Evolutionary conservation across 192 early-diverging fungal genomes (phyloP), one percentile per base, ranked within the genome.

Genomic region (Diversispora epigaea): DNA sequence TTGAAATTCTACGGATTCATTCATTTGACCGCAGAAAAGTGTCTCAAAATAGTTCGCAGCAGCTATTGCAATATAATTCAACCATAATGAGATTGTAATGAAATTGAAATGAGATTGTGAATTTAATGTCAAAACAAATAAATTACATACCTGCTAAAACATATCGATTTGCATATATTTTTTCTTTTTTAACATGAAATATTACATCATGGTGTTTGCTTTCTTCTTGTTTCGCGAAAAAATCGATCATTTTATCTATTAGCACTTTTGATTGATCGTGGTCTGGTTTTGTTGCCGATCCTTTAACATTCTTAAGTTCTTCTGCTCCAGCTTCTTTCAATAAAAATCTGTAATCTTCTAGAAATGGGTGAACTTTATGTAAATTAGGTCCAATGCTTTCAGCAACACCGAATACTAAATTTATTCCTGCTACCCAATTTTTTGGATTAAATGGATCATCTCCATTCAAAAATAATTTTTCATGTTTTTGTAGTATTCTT

Each of bases 381-480:
- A 69, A 69, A 15, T 43, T 22, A 17, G 10, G 10, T 49, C 44
- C 49, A 50, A 52, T 14, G 8, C 52, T 4, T 4, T 69, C 62
- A n/a, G 40, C 10, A 11, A 54, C 49, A 6, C 47, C 47, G 40
- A 69, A 69, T 39, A 54, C 50, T 17, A 69, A 21, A 25, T 69
- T 25, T 49, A 10, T 22, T 39, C 39, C 46, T n/a, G 68, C 44
- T 22, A 41, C 8, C 68, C 68, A 69, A 54, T 69, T 32, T 39
- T 69, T 21, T 3, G 15, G 4, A 54, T 69, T 43, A 19, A 69
- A 54, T 32, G 49, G 68, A 69, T 69, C 68, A 44, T 69, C 68
- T 6, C 11, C 47, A 54, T 69, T 69, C 39, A 69, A 69, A 39
- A 69, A 69, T 54, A 69, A 54, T 17, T 49, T 69, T 2, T 19